Evolutionary conservation across 2,329 filamentous ascomycete genomes (phyloP).

Genomic region (Trichoderma sp.): DNA sequence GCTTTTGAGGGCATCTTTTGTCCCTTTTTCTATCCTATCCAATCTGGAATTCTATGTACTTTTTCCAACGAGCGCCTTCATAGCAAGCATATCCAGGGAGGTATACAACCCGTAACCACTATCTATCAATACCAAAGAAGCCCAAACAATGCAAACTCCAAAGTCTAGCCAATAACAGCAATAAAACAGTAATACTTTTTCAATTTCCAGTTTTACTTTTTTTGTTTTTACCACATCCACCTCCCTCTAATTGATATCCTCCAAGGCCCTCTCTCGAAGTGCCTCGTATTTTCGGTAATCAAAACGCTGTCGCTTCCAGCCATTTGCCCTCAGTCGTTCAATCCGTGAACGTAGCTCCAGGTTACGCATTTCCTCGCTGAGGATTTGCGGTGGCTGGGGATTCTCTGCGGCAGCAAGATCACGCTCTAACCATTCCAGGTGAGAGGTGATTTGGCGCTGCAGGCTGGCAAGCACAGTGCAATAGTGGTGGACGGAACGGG

Average conservation of each 20-base stretch:
- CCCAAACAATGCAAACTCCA: constrained; percentile 11
- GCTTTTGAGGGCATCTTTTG: not conserved
- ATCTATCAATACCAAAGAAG: not conserved
- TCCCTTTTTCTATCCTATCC: constrained; percentile 8
- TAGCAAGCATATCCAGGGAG: not conserved
- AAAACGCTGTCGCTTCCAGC: constrained; percentile 61
- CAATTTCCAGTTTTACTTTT: constrained; percentile 2
- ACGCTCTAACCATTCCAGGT: constrained; percentile 52
- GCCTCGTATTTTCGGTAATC: constrained; percentile 57
- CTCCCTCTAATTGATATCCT: constrained; percentile 47
- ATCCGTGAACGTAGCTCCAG: constrained; percentile 56
- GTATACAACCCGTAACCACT: not conserved
- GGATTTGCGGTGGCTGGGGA: constrained; percentile 30
- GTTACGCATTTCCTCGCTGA: constrained; percentile 43
- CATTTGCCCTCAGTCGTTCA: constrained; percentile 56
- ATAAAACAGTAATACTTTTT: constrained; percentile 12
- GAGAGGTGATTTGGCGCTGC: constrained; percentile 53
- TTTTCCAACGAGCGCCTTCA: not conserved
- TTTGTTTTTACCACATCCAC: not conserved
- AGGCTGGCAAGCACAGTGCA: constrained; percentile 53
- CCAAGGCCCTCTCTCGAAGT: constrained; percentile 55
- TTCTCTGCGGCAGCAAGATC: constrained; percentile 40
- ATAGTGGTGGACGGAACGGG: constrained; percentile 53
- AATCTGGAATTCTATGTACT: not conserved
- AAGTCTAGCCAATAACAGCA: not conserved